Evolutionary conservation across 2,329 filamentous ascomycete genomes (phyloP), one percentile per base, ranked within the genome.

Genomic region (Furcasterigmium sp.): DNA sequence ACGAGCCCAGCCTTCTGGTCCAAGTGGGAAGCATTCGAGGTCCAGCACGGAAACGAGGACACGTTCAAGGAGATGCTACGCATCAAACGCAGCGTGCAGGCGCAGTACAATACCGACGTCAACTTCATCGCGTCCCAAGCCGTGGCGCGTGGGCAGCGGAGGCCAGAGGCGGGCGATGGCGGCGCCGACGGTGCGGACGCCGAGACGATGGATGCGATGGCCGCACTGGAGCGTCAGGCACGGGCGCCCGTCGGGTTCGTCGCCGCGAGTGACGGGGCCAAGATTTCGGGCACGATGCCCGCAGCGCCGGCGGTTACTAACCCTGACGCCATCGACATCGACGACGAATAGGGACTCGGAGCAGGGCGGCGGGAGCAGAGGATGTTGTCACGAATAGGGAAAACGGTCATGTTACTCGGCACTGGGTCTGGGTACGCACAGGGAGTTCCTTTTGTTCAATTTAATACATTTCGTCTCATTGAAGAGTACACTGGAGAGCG

Each of bases 41-140:
- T 97, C 18, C 87, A 94, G 62, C 93, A 98, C 59, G 93, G 93
- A 51, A 98, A 98, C 67, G 94, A 98, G 63, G 93, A 98, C 63
- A 98, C 94, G 0, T 98, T 94, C 76, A 96, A 95, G 71, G 93
- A 98, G 63, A 98, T 98, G 93, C 75, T 97, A 49, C 84, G 93
- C 23, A 90, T 98, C 73, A 98, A 97, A 75, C 77, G 93, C 61
- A 95, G 89, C 64, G 93, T 98, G 11, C 90, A 96, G 65, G 91
- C 93, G 42, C 88, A 96, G 69, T 98, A 94, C 75, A 97, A 97
- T 60, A 98, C 94, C 36, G 93, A 98, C 59, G 91, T 98, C 72
- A 95, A 91, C 62, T 98, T 96, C 59, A 96, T 98, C 64, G 93
- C 93, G 9, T 94, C 89, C 5, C 93, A 98, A 63, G 93, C 93